Conservation (phyloP, 2,329 filamentous ascomycete species). For the Tolypocladium nubicola region DNA sequence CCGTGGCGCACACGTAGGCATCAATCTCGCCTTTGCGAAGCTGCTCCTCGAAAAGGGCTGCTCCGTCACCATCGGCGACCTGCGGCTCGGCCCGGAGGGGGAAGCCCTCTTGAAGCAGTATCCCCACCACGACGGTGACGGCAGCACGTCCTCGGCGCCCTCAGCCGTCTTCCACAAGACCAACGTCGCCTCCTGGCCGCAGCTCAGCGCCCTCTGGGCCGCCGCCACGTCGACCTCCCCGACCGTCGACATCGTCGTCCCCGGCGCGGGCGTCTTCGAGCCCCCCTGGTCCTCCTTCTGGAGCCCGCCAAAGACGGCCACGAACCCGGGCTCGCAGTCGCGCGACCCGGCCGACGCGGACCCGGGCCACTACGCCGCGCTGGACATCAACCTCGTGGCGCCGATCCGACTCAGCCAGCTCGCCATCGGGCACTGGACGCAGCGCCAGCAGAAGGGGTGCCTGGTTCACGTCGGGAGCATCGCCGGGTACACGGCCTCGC, state of each 20-base stretch:
- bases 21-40: slow-evolving; percentile 24
- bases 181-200: slow-evolving; percentile 24
- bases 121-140: slow-evolving; percentile 9
- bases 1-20: slow-evolving; percentile 13
- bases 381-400: slow-evolving; percentile 25
- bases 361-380: slow-evolving; percentile 20
- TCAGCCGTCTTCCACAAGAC: slow-evolving; percentile 22
- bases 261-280: slow-evolving; percentile 26
- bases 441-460: slow-evolving; percentile 14
- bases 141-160: slow-evolving; percentile 4
- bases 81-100: slow-evolving; percentile 22
- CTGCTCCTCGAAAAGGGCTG: slow-evolving; percentile 22
- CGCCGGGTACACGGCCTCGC: slow-evolving; percentile 16
- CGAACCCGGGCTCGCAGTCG: slow-evolving; percentile 15
- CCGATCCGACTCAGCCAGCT: slow-evolving; percentile 28
- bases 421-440: slow-evolving; percentile 25
- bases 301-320: slow-evolving; percentile 18
- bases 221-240: slow-evolving; percentile 15
- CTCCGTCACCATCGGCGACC: slow-evolving; percentile 26
- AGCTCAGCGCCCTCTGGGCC: slow-evolving; percentile 20
- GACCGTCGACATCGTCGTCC: slow-evolving; percentile 22
- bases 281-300: slow-evolving; percentile 25
- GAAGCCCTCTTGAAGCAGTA: slow-evolving; percentile 18
- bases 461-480: slow-evolving; percentile 24
- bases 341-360: slow-evolving; percentile 15